phyloP scores from a whole-genome alignment of 352 stramenopile species.

The Globisporangium cystogenes region DNA sequence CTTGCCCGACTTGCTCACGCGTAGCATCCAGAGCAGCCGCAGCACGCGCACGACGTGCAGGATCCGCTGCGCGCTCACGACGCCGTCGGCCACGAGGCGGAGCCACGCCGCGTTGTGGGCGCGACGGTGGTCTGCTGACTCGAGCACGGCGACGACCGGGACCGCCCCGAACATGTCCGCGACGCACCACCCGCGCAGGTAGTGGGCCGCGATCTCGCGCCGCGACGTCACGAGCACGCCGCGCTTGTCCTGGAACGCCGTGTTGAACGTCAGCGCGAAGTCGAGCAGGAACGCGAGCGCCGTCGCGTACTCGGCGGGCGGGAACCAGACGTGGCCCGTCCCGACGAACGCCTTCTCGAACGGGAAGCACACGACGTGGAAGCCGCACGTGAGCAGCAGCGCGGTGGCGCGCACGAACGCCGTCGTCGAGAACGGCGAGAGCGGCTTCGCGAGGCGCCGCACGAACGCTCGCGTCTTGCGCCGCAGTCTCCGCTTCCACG shows the following conservation, averaged over 20 bases:
- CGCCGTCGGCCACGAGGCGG: no score
- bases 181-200: constrained; percentile 18
- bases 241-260: constrained; percentile 20
- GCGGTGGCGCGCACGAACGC: constrained; percentile 18
- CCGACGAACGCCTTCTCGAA: constrained; percentile 27
- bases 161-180: constrained; percentile 17
- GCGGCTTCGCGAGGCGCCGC: constrained; percentile 6
- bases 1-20: no score
- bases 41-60: constrained; percentile 1
- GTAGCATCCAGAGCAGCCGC: no score
- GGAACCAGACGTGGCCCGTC: background rate
- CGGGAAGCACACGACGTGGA: constrained; percentile 32
- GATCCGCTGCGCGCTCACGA: no score
- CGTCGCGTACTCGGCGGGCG: constrained; percentile 1
- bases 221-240: constrained; percentile 17
- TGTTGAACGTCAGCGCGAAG: constrained; percentile 24
- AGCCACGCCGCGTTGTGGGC: no score
- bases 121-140: no score
- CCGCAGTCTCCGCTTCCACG: background rate
- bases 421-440: constrained; percentile 28
- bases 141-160: constrained; percentile 4
- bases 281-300: constrained; percentile 19
- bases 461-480: background rate
- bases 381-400: constrained; percentile 18
- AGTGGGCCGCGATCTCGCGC: constrained; percentile 17